These are phyloP conservation scores for Colletotrichum salicis DNA, from an alignment of 2,329 filamentous ascomycete genomes.

Conservation along the genomic window DNA sequence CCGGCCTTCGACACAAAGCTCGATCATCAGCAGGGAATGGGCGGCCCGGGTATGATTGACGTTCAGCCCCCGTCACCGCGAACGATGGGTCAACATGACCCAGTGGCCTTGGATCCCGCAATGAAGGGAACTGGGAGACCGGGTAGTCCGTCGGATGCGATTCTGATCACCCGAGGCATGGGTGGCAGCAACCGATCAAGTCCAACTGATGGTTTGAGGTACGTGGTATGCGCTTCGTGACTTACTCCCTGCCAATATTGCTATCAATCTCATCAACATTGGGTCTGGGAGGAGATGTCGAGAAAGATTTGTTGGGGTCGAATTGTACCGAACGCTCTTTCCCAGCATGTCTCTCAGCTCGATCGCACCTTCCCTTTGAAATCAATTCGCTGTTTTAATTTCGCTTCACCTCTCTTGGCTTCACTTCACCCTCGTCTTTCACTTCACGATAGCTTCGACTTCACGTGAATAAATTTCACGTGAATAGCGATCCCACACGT, in stretches of 20 bases:
- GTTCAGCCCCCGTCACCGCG: conserved; percentile 39
- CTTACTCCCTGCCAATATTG: neutral
- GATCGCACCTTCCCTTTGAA: neutral
- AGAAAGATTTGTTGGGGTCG: no score
- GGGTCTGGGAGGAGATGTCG: neutral
- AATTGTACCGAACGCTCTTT: neutral
- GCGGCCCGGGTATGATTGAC: conserved; percentile 36
- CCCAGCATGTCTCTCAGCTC: neutral
- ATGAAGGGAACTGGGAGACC: conserved; percentile 33
- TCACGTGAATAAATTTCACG: neutral
- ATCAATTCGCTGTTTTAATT: no score
- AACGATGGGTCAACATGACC: conserved; percentile 28
- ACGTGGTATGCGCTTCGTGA: conserved; percentile 8
- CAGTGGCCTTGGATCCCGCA: conserved; percentile 18
- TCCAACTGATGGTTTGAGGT: conserved; percentile 35
- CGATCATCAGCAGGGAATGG: conserved; percentile 33
- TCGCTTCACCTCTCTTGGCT: neutral
- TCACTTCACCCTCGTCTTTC: neutral
- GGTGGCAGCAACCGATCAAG: conserved; percentile 35
- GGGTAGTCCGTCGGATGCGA: conserved; percentile 41
- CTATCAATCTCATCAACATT: neutral
- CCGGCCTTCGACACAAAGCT: conserved; percentile 50
- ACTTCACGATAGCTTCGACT: neutral
- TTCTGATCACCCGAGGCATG: conserved; percentile 38
- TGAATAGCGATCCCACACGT: neutral